A percentile compares a stretch with the other conserved stretches of the same genome.
These are phyloP conservation scores for Colletotrichum lindemuthianum DNA, from an alignment of 2,329 filamentous ascomycete genomes.

Conservation along the genomic window DNA sequence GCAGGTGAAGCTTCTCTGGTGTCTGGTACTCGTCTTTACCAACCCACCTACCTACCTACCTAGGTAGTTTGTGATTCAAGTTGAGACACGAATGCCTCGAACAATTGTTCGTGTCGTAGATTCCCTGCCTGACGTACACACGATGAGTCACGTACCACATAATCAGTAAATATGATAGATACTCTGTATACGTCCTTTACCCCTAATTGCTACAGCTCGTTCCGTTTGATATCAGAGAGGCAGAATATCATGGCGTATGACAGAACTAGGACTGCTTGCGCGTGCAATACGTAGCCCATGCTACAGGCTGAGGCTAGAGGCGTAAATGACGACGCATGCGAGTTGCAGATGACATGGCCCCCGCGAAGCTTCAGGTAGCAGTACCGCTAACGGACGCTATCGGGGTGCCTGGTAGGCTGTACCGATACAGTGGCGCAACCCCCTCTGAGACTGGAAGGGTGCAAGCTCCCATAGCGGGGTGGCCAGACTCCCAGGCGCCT, in stretches of 20 bases:
- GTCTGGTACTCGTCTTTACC: too few relatives aligned
- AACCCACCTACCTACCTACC: too few relatives aligned
- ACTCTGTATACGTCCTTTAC: too few relatives aligned
- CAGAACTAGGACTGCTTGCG: slow-evolving; percentile 31
- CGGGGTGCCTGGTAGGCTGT: slow-evolving; percentile 14
- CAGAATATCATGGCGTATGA: neutral
- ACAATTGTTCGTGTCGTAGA: too few relatives aligned
- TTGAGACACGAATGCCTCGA: too few relatives aligned
- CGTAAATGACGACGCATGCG: slow-evolving; percentile 35
- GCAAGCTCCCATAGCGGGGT: slow-evolving; percentile 32
- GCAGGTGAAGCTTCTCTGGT: too few relatives aligned
- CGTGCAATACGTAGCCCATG: slow-evolving; percentile 27
- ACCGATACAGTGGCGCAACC: slow-evolving; percentile 32
- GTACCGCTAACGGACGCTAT: slow-evolving; percentile 23
- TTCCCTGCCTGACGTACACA: too few relatives aligned
- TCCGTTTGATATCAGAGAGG: neutral
- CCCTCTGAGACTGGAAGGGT: slow-evolving; percentile 34
- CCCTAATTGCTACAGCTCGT: too few relatives aligned
- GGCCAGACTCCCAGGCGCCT: slow-evolving; percentile 20
- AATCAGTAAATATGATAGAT: too few relatives aligned
- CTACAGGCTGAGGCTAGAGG: slow-evolving; percentile 7
- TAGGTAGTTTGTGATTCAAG: too few relatives aligned
- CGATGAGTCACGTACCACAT: neutral
- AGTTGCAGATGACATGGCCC: slow-evolving; percentile 35
- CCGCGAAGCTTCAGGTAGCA: slow-evolving; percentile 22